Base-by-base conservation (phyloP, 2,329 filamentous ascomycete species). In the Pseudocercospora macadamiae region DNA sequence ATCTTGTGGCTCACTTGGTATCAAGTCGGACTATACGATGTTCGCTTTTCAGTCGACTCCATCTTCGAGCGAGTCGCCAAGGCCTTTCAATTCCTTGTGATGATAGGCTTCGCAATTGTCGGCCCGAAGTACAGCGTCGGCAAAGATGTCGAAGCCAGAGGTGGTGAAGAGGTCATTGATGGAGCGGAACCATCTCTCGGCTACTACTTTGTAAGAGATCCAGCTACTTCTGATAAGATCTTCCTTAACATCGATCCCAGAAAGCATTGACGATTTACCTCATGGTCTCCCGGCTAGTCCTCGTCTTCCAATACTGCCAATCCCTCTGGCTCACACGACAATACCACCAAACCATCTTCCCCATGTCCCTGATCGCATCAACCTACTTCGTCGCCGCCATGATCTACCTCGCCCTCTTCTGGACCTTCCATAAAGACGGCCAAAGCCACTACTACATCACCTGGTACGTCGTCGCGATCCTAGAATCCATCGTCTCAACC, bases 1-100 rank as follows among this genome's bases (percentile, higher is more conserved):
- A 76, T 89, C 12, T 89, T 59, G 4, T 89, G 86, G 86, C 82
- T 87, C 58, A 87, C 84, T n/a, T 89, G 87, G 86, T 80, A 88
- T 32, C 78, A 86, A 59, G 82, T 85, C 21, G 81, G 82, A 6
- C 74, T 89, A 1, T 88, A 86, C 70, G 87, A 89, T 71, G 82
- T 89, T 32, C 84, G 86, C 0, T 89, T 87, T 68, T 81, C 83
- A 1, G 79, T 83, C 21, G 86, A 89, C 70, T 86, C 82, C 36
- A 76, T 89, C 30, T 86, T 88, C 65, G 83, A 88, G 64, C 81
- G 86, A 28, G 64, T 79, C 25, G 82, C 81, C 61, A 84, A 86
- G 67, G 83, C 80, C 2, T 63, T 84, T 2, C 85, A 89, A 63
- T 82, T 89, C 4, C 85, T 82, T 23, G 82, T 85, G 37, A 86